Evolutionary conservation across 345 rosid species (phyloP).

Genomic region (Ceriops decandra): DNA sequence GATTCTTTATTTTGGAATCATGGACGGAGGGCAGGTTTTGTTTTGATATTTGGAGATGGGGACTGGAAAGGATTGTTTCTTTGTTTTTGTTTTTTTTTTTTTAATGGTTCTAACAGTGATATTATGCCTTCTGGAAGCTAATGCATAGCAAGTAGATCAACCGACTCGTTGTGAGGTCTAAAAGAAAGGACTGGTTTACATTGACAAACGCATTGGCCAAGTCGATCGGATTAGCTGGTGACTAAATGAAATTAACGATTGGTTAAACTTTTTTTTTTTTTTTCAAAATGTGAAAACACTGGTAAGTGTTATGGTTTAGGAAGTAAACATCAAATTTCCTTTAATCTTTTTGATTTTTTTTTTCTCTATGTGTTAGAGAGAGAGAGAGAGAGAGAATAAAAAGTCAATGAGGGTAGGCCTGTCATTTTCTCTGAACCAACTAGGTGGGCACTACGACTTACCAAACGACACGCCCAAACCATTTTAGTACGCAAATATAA

Average conservation of each 20-base stretch:
- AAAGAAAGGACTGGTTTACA: not conserved
- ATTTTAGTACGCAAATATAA: not conserved
- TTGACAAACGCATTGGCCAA: not conserved
- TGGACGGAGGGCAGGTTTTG: not conserved
- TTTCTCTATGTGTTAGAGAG: too few relatives aligned
- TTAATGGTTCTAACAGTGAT: not conserved
- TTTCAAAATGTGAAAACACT: not conserved
- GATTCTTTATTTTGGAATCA: not conserved
- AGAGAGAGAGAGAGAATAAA: not conserved
- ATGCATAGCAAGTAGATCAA: conserved; percentile 15
- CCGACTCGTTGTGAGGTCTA: not conserved
- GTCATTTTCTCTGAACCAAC: conserved; percentile 30
- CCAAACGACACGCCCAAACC: not conserved
- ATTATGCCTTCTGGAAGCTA: conserved; percentile 24
- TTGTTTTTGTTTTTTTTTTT: too few relatives aligned
- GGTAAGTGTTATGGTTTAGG: not conserved
- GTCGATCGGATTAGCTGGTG: not conserved
- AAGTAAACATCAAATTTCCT: not conserved
- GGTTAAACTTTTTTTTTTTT: too few relatives aligned
- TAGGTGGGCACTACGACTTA: conserved; percentile 18
- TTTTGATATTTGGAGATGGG: not conserved
- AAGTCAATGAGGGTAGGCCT: conserved; percentile 31
- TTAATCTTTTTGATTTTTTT: not conserved
- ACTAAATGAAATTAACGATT: too few relatives aligned
- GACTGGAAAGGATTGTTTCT: too few relatives aligned